Base-by-base conservation (phyloP, 73 alveolate species). In the Paramecium biaurelia region DNA sequence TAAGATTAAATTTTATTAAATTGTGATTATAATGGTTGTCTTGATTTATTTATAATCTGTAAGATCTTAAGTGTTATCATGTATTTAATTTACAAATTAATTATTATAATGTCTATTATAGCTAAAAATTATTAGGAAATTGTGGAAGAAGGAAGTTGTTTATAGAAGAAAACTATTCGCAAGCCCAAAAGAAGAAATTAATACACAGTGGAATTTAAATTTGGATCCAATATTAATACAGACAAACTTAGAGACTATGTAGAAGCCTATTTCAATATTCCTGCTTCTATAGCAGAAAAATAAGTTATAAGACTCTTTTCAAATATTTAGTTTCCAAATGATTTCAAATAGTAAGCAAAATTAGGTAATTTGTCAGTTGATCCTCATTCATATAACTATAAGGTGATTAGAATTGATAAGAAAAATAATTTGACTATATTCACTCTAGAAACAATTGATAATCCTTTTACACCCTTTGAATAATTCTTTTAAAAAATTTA, bases 331-430 rank as follows among this genome's bases (percentile, higher is more conserved):
- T 74, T 74, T 74, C 87, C 87, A 2, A 37, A 28, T 34, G 87
- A 74, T 74, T 74, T 23, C 45, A 10, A 74, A 12, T 74, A 74
- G 67, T 34, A 74, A 37, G 21, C 18, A 18, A 18, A 21, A 34
- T 74, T 74, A 34, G 87, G 87, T 28, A 9, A 30, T 37, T 37
- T 74, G 56, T 74, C 59, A 41, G 35, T 74, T 37, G 87, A 74
- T 41, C 87, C 87, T 12, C 59, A 37, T 20, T 37, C 67, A 7
- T 74, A 74, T 41, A 74, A 74, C 35, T 74, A 74, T 41, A 34
- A 74, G 9, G 59, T 74, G 18, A 41, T 34, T 74, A 74, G 87
- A 23, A 74, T 74, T 41, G 87, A 74, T 74, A 74, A 35, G 45
- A 74, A 34, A n/a, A 37, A 7, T 5, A 41, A 74, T 34, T 41